Evolutionary conservation across 2,329 filamentous ascomycete species (phyloP), one percentile per base, ranked within the genome.

Genomic region (Fusarium sp.): DNA sequence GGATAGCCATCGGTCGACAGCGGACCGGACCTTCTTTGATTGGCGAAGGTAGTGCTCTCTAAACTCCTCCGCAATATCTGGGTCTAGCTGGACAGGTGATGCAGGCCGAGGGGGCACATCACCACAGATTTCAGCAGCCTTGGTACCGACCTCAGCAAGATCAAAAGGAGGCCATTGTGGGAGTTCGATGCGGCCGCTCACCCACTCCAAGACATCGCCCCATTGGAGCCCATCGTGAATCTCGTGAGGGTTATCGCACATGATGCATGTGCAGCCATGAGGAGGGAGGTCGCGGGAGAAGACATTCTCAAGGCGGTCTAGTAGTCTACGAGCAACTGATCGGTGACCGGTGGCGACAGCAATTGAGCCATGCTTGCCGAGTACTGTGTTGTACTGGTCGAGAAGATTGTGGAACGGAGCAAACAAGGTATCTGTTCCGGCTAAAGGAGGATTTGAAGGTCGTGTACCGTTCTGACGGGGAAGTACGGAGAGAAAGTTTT

Each of bases 291-390:
- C 94, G 57, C 95, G 85, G 3, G 93, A 93, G 76, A 99, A 98
- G 9, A 99, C 93, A 53, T 94, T 92, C 73, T 97, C 94, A 4
- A 99, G 81, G 33, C 95, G 87, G 76, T 99, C 94, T 6, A 98
- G 83, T 21, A 98, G 78, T 47, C 93, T 86, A 6, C 95, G 88
- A 4, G 95, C 95, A n/a, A 98, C 91, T 0, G 94, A 97, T 49
- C 92, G 88, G 74, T 98, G 97, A 6, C 95, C 95, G 0, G 94
- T 98, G 14, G 95, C 95, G 2, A 98, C 95, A 3, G 95, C 95
- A 6, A 99, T 80, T 0, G 94, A 98, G 4, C 95, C 95, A 67
- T 90, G 92, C 61, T 90, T 93, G 37, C 84, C 80, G 61, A 98
- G 82, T 4, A 99, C 93, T 4, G 85, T 84, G 62, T 89, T 85